Percentiles rank a stretch among this genome's conserved stretches.
phyloP scores from a whole-genome alignment of 164 flowering plant species.

The Chimonanthus salicifolius region DNA sequence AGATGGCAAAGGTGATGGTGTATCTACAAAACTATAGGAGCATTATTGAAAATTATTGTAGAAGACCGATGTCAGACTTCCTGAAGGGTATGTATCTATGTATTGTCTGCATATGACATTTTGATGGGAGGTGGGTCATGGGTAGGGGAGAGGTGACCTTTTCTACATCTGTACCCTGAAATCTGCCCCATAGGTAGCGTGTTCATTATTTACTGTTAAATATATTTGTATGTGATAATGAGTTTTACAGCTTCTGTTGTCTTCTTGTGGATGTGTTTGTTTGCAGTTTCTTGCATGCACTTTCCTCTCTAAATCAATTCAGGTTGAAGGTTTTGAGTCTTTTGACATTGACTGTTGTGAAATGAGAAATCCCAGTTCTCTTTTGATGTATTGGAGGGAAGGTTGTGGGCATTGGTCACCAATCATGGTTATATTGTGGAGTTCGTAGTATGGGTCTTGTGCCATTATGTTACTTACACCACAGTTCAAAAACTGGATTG shows the following conservation, averaged over 20 bases:
- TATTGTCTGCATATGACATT: not conserved
- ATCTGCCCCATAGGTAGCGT: not conserved
- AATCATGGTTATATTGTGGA: no score
- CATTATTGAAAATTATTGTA: not conserved
- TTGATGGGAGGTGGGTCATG: not conserved
- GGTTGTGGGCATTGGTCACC: no score
- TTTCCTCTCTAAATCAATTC: no score
- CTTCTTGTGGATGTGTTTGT: not conserved
- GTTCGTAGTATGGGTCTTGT: no score
- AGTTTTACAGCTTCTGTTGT: not conserved
- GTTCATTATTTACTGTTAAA: not conserved
- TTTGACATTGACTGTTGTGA: no score
- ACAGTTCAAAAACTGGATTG: no score
- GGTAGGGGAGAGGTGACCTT: not conserved
- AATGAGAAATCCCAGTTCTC: no score
- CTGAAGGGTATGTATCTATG: not conserved
- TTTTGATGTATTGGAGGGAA: no score
- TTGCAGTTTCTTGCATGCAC: not conserved
- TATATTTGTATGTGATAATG: not conserved
- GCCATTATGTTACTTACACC: no score
- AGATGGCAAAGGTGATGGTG: slow-evolving; percentile 64
- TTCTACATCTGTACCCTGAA: not conserved
- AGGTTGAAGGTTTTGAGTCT: no score
- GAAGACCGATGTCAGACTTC: not conserved
- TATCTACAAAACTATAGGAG: not conserved